Conservation (phyloP, 169 alveolate genomes). For the Plasmodium cynomolgi region DNA sequence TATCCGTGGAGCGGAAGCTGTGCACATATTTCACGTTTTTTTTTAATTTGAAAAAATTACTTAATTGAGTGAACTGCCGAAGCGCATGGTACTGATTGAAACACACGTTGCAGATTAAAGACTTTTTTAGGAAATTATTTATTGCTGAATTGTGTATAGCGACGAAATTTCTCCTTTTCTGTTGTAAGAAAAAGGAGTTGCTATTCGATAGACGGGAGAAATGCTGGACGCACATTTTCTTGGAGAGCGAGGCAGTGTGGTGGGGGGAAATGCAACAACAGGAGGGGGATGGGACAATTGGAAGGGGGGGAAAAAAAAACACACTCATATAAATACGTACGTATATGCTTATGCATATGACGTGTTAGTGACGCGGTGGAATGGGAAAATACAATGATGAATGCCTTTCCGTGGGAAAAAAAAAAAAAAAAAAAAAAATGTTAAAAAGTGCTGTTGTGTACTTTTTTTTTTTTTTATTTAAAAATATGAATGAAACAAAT, state of each 20-base stretch:
- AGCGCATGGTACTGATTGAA: not conserved
- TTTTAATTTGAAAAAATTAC: slow-evolving; percentile 8
- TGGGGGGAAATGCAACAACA: not conserved
- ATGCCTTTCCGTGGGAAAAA: not conserved
- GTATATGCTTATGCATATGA: slow-evolving; percentile 2
- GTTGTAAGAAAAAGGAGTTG: slow-evolving; percentile 18
- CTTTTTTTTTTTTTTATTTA: not conserved
- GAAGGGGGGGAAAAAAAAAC: not conserved
- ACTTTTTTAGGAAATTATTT: not conserved
- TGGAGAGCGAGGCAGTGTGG: not conserved
- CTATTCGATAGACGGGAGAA: slow-evolving; percentile 4
- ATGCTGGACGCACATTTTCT: slow-evolving; percentile 46
- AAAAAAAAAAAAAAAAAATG: not conserved
- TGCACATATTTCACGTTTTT: slow-evolving; percentile 12
- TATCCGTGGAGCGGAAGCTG: not conserved
- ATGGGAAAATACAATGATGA: not conserved
- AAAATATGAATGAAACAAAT: not conserved
- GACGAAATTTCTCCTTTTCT: slow-evolving; percentile 23
- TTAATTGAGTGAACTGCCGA: not conserved
- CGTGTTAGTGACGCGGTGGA: not conserved
- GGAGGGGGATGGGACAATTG: not conserved
- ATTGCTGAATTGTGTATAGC: not conserved
- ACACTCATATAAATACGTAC: not conserved
- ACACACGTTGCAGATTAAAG: not conserved
- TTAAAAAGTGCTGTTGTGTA: not conserved